These are phyloP conservation scores for Dioscorea alata DNA, from an alignment of 106 monocot species.

Conservation along the genomic window DNA sequence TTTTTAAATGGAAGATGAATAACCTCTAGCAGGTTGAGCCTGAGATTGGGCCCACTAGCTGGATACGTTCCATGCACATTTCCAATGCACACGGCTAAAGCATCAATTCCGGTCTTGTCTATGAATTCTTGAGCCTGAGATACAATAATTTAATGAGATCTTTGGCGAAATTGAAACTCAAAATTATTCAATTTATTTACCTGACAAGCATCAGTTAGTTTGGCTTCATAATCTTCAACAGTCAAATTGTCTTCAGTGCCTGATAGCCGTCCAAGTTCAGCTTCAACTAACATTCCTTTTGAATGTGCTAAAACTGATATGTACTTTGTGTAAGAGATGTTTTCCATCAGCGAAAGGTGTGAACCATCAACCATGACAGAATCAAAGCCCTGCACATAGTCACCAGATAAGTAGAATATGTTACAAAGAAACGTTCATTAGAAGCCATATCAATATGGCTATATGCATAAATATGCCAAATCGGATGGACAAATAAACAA, in stretches of 20 bases:
- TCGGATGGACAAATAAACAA: not conserved
- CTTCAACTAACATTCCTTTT: conserved; percentile 75
- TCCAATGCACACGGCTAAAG: conserved; percentile 93
- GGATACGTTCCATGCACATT: conserved; percentile 98
- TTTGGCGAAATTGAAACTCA: not conserved
- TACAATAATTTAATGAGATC: not conserved
- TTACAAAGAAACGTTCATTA: not conserved
- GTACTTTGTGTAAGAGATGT: conserved; percentile 60
- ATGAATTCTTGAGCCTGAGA: conserved; percentile 86
- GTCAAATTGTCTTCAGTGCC: conserved; percentile 92
- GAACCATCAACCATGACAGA: conserved; percentile 98
- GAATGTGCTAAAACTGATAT: conserved; percentile 62
- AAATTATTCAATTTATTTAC: conserved; percentile 25
- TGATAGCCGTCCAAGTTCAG: conserved; percentile 90
- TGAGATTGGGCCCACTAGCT: conserved; percentile 69
- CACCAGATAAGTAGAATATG: not conserved
- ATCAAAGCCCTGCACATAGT: conserved; percentile 69
- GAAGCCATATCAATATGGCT: too few relatives aligned
- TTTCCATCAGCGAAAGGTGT: conserved; percentile 61
- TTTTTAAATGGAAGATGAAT: conserved; percentile 2
- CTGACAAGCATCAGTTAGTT: conserved; percentile 69
- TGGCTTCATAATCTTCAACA: conserved; percentile 92
- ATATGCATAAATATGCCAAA: too few relatives aligned
- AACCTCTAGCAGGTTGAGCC: conserved; percentile 87
- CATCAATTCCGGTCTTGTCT: conserved; percentile 74